phyloP scores from a whole-genome alignment of 345 rosid species.

The Eucalyptus polyanthemos region DNA sequence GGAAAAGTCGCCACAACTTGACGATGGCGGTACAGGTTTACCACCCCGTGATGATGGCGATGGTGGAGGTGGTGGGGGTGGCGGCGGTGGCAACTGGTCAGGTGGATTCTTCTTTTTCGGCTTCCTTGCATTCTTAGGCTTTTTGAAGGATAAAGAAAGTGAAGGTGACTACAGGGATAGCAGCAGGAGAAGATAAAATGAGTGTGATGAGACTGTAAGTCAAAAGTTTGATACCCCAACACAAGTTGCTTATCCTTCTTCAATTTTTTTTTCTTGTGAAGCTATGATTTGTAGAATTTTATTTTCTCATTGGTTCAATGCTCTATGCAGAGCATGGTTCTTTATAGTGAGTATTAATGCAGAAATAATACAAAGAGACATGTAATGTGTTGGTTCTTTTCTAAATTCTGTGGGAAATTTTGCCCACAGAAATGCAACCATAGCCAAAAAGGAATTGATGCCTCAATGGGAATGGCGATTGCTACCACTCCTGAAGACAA shows the following conservation, averaged over 20 bases:
- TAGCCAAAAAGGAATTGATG: not conserved
- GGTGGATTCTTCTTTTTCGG: slow-evolving; percentile 97
- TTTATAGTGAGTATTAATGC: not conserved
- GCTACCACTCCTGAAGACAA: not conserved
- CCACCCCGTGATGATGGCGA: slow-evolving; percentile 73
- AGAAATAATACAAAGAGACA: not conserved
- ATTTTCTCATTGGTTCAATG: not conserved
- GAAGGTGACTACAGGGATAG: slow-evolving; percentile 45
- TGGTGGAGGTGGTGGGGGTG: slow-evolving; percentile 93
- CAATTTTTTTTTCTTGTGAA: not conserved
- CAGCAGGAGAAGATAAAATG: slow-evolving; percentile 34
- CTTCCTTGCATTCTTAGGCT: slow-evolving; percentile 73
- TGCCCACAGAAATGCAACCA: not conserved
- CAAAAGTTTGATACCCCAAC: not conserved
- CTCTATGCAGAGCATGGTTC: not conserved
- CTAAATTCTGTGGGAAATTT: not conserved
- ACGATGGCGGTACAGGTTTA: slow-evolving; percentile 72
- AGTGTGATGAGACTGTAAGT: not conserved
- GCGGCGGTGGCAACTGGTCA: slow-evolving; percentile 81
- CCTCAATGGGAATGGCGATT: not conserved
- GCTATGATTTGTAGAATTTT: not conserved
- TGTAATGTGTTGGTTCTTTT: not conserved
- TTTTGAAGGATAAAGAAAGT: slow-evolving; percentile 71
- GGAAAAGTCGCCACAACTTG: slow-evolving; percentile 67
- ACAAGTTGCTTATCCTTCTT: not conserved